Conservation (phyloP, 2,329 filamentous ascomycete species). For the Fusarium marasasianum region DNA sequence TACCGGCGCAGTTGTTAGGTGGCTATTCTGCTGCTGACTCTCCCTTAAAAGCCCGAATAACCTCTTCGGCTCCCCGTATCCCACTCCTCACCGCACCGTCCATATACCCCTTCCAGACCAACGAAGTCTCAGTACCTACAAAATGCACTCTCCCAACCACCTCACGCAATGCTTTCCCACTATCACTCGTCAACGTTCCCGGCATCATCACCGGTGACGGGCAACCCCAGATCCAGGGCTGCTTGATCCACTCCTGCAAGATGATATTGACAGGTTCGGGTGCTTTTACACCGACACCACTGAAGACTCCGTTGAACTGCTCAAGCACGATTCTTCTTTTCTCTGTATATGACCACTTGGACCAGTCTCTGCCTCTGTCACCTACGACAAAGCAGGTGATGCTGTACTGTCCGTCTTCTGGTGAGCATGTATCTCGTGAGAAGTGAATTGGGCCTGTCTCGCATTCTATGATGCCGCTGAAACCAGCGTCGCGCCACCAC, state of each 20-base stretch:
- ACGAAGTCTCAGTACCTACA: slow-evolving; percentile 36
- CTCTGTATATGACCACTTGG: slow-evolving; percentile 13
- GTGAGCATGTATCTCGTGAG: slow-evolving; percentile 40
- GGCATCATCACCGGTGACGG: slow-evolving; percentile 34
- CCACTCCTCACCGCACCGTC: slow-evolving; percentile 40
- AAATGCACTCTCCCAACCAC: slow-evolving; percentile 42
- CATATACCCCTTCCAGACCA: slow-evolving; percentile 43
- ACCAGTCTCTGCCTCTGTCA: slow-evolving; percentile 37
- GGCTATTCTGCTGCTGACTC: neutral
- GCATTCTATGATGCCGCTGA: slow-evolving; percentile 54
- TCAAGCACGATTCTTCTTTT: neutral
- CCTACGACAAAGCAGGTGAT: slow-evolving; percentile 48
- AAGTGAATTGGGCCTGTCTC: slow-evolving; percentile 43
- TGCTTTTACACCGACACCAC: slow-evolving; percentile 3
- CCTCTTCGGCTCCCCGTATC: slow-evolving; percentile 26
- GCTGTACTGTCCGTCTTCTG: slow-evolving; percentile 39
- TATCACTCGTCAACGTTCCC: slow-evolving; percentile 7
- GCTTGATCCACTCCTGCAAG: slow-evolving; percentile 30
- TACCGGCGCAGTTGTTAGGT: neutral
- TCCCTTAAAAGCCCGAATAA: slow-evolving; percentile 14
- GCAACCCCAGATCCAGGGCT: slow-evolving; percentile 25
- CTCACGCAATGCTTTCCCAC: slow-evolving; percentile 42
- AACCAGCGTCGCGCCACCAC: slow-evolving; percentile 55
- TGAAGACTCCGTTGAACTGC: slow-evolving; percentile 23
- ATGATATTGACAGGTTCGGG: slow-evolving; percentile 29